A percentile compares a stretch with the other conserved stretches of the same genome.
Evolutionary conservation across 2,329 filamentous ascomycete genomes (phyloP).

Genomic region (Microdochium trichocladiopsis): DNA sequence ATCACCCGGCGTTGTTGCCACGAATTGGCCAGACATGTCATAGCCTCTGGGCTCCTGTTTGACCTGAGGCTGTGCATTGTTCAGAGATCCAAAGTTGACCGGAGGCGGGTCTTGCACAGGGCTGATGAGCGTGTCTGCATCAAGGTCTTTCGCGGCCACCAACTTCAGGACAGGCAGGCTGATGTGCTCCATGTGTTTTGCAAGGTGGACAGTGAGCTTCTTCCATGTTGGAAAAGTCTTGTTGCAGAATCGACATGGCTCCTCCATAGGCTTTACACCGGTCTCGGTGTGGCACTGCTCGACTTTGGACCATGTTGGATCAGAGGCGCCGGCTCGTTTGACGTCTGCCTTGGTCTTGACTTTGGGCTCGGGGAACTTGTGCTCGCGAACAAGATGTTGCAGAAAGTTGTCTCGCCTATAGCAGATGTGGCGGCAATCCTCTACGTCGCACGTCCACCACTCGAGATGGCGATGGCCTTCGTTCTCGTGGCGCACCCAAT

Average conservation of each 20-base stretch:
- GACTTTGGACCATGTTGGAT: conserved; percentile 70
- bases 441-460: conserved; percentile 81
- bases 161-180: conserved; percentile 70
- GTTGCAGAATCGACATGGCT: conserved; percentile 83
- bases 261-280: conserved; percentile 55
- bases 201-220: conserved; percentile 86
- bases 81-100: conserved; percentile 21
- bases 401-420: conserved; percentile 89
- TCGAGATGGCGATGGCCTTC: conserved; percentile 85
- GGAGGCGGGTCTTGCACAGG: conserved; percentile 53
- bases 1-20: conserved; percentile 2
- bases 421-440: conserved; percentile 75
- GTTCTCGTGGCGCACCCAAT: conserved; percentile 93
- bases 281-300: conserved; percentile 72
- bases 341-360: conserved; percentile 65
- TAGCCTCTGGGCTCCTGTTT: conserved; percentile 20
- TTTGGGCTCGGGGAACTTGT: conserved; percentile 79
- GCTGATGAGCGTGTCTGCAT: conserved; percentile 59
- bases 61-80: conserved; percentile 20
- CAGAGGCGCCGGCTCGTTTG: conserved; percentile 48
- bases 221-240: conserved; percentile 81
- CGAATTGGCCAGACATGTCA: conserved; percentile 10
- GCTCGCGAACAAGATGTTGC: conserved; percentile 85
- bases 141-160: conserved; percentile 43
- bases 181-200: conserved; percentile 91